A percentile compares a stretch with the other conserved stretches of the same genome.
Conservation (phyloP, 2,329 filamentous ascomycete genomes). For the Trichoderma lentiforme region DNA sequence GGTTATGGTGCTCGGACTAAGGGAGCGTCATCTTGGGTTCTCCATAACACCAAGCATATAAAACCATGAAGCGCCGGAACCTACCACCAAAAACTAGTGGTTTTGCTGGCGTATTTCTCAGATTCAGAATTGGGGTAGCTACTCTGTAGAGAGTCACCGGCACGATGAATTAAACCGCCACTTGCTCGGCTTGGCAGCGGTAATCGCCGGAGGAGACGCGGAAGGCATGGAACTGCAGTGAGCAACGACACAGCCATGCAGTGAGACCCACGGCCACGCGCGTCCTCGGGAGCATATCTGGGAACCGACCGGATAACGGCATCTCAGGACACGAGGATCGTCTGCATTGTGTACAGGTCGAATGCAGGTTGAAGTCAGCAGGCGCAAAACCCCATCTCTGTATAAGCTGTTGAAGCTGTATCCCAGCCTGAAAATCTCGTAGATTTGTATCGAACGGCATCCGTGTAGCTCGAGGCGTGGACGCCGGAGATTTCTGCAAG, state of each 20-base stretch:
- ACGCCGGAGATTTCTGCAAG: neutral
- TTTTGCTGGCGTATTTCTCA: neutral
- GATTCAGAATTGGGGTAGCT: neutral
- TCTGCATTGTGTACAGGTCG: neutral
- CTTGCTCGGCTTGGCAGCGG: neutral
- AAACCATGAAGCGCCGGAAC: neutral
- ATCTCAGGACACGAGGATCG: neutral
- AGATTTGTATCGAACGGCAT: neutral
- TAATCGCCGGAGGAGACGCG: neutral
- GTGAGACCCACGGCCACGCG: neutral
- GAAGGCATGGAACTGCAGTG: neutral
- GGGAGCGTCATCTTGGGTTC: neutral
- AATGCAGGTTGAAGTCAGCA: neutral
- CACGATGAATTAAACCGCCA: neutral
- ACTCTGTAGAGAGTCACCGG: neutral
- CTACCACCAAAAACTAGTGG: neutral
- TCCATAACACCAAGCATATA: neutral
- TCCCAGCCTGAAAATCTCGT: neutral
- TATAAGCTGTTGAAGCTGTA: neutral
- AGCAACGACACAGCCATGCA: neutral
- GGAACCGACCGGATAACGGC: slow-evolving; percentile 6
- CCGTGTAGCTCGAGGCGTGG: neutral
- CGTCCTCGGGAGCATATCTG: neutral
- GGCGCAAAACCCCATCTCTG: neutral
- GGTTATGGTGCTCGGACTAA: slow-evolving; percentile 1